Evolutionary conservation across 2,329 filamentous ascomycete species (phyloP), one percentile per base, ranked within the genome.

Genomic region (Apiospora sp.): DNA sequence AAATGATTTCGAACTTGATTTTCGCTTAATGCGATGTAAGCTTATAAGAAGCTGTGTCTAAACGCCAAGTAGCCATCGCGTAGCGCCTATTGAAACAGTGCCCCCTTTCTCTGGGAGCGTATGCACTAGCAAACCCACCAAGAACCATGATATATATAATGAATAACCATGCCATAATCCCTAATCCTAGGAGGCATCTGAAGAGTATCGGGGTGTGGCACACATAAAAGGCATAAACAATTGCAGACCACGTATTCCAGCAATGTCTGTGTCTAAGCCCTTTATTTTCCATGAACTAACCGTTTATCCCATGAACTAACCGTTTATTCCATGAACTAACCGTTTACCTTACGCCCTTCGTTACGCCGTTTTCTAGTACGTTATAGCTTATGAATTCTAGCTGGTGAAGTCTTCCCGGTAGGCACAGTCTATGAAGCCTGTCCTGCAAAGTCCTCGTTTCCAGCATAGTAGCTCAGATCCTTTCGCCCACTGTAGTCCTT

Each of bases 401-500:
- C 54, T 30, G 12, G 54, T 6, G 2, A 27, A 4, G 14, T 34
- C 30, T 61, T 8, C 14, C 54, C 22, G 16, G 51, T 14, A 27
- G 7, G 54, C 3, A 8, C 30, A 5, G 16, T 37, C 58, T 64
- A 64, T 13, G 58, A 64, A 12, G 44, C 41, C 12, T 48, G 67
- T 19, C 67, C 67, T 12, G 67, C 7, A 14, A 68, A 68, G 67
- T 48, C 67, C 24, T 48, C 67, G 2, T 70, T 30, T 14, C 46
- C 48, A 4, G 68, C 68, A 8, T 51, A 43, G 41, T 73, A 61
- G 48, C 72, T 73, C 34, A 73, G 24, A 24, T 72, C 71, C 43
- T 67, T 49, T 19, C 71, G 71, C 8, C 43, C 34, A 27, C 68
- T 70, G 68, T 76, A 71, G n/a, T 72, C 75, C 73, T 78, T 75